Percentiles rank a stretch among this genome's conserved stretches.
Evolutionary conservation across 2,329 filamentous ascomycete species (phyloP).

Genomic region (Sphaceloma murrayae): DNA sequence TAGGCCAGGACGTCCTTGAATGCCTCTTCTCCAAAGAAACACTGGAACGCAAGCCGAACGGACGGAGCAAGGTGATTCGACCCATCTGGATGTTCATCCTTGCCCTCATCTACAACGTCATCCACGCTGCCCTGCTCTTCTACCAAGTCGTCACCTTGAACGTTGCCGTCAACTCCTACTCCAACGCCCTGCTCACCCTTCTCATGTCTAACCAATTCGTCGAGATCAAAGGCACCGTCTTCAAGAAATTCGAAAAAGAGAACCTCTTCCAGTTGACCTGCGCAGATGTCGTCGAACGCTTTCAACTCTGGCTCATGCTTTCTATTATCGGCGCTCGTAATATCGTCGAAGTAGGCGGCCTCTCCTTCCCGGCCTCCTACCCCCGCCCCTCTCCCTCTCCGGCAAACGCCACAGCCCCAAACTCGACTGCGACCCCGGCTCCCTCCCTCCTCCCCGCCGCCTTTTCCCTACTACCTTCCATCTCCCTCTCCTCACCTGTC

Average conservation of each 20-base stretch:
- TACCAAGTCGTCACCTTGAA: constrained; percentile 98
- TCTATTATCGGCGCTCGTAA: constrained; percentile 94
- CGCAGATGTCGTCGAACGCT: constrained; percentile 91
- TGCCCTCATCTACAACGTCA: constrained; percentile 75
- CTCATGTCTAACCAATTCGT: constrained; percentile 97
- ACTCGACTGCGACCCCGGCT: constrained; percentile 48
- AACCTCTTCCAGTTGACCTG: constrained; percentile 95
- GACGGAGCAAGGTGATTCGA: constrained; percentile 79
- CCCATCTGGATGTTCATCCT: constrained; percentile 88
- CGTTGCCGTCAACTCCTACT: constrained; percentile 97
- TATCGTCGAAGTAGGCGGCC: constrained; percentile 84
- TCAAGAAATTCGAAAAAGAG: constrained; percentile 98
- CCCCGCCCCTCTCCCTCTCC: constrained; percentile 23
- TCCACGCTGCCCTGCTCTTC: constrained; percentile 80
- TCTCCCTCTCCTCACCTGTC: constrained; percentile 68
- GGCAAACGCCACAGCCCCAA: constrained; percentile 20
- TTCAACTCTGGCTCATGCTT: constrained; percentile 95
- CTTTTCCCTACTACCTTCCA: constrained; percentile 75
- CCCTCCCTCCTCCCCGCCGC: constrained; percentile 76
- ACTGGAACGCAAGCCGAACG: constrained; percentile 74
- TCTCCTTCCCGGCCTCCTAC: constrained; percentile 45
- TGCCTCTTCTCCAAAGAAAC: constrained; percentile 92
- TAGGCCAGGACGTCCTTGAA: constrained; percentile 93
- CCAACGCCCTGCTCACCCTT: constrained; percentile 84
- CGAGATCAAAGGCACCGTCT: constrained; percentile 96